Evolutionary conservation across 306 rosid genomes (phyloP).

Genomic region (Cucurbita moschata): DNA sequence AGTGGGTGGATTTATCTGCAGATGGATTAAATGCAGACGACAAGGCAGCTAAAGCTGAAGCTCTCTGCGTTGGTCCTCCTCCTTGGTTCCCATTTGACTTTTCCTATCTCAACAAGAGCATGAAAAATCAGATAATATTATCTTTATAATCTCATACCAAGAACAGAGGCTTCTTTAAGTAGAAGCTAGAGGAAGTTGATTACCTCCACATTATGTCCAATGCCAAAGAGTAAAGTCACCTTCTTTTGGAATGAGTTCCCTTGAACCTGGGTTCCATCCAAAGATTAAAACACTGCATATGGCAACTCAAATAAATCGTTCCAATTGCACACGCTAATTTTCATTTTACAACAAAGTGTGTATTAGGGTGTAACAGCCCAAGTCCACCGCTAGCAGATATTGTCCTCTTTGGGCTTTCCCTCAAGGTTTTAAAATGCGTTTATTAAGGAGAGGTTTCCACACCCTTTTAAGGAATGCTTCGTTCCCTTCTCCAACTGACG

Average conservation of each 20-base stretch:
- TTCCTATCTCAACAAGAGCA: slow-evolving; percentile 21
- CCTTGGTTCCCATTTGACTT: slow-evolving; percentile 41
- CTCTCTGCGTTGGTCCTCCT: slow-evolving; percentile 54
- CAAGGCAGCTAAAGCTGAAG: slow-evolving; percentile 50
- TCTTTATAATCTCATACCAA: neutral
- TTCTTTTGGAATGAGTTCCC: slow-evolving; percentile 98
- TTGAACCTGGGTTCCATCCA: slow-evolving; percentile 48
- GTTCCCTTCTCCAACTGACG: too few species aligned
- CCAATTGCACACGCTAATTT: neutral
- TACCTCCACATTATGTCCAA: slow-evolving; percentile 84
- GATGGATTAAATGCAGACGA: slow-evolving; percentile 46
- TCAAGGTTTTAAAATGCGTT: too few species aligned
- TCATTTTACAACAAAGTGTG: neutral
- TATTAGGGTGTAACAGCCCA: too few species aligned
- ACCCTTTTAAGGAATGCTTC: too few species aligned
- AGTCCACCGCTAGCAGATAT: too few species aligned
- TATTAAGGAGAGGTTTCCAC: too few species aligned
- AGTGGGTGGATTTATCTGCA: slow-evolving; percentile 22
- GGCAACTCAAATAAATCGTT: neutral
- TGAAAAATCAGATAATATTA: neutral
- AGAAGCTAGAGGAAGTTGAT: slow-evolving; percentile 4
- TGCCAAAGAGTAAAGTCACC: slow-evolving; percentile 58
- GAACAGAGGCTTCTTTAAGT: neutral
- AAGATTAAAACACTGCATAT: neutral
- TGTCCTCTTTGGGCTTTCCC: too few species aligned